A percentile compares a stretch with the other conserved stretches of the same genome.
These are phyloP conservation scores for Termitomyces sp. DNA, from an alignment of 768 basidiomycete species.

Conservation along the genomic window DNA sequence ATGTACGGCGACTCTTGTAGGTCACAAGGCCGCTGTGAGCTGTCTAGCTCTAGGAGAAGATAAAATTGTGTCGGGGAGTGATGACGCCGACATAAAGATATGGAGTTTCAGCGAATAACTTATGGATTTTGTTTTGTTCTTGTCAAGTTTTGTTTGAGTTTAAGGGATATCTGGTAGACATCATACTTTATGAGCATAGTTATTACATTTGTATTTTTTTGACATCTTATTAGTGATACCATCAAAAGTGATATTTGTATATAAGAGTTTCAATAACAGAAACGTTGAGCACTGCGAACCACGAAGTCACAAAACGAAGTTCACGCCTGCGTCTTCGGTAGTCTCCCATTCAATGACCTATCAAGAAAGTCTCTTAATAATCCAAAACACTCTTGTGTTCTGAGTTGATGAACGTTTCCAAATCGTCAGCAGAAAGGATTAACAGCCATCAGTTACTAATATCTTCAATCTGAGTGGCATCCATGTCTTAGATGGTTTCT, in stretches of 20 bases:
- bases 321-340: too few relatives aligned
- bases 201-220: background rate
- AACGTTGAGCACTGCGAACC: background rate
- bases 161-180: background rate
- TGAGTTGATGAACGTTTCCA: too few relatives aligned
- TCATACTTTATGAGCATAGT: background rate
- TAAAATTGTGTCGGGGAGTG: constrained; percentile 94
- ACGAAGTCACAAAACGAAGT: constrained; percentile 5
- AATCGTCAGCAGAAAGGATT: too few relatives aligned
- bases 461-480: too few relatives aligned
- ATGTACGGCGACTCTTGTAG: constrained; percentile 86
- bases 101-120: constrained; percentile 62
- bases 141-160: background rate
- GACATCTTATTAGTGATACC: background rate
- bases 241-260: background rate
- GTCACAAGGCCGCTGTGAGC: constrained; percentile 92
- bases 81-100: constrained; percentile 82
- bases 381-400: too few relatives aligned
- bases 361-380: too few relatives aligned
- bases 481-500: too few relatives aligned
- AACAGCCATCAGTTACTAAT: too few relatives aligned
- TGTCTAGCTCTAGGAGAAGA: constrained; percentile 89
- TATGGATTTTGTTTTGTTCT: background rate
- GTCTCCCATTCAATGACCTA: too few relatives aligned
- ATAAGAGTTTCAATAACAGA: background rate